Base-by-base conservation (phyloP, 202 grass and related monocot species). In the Elaeis oleifera region DNA sequence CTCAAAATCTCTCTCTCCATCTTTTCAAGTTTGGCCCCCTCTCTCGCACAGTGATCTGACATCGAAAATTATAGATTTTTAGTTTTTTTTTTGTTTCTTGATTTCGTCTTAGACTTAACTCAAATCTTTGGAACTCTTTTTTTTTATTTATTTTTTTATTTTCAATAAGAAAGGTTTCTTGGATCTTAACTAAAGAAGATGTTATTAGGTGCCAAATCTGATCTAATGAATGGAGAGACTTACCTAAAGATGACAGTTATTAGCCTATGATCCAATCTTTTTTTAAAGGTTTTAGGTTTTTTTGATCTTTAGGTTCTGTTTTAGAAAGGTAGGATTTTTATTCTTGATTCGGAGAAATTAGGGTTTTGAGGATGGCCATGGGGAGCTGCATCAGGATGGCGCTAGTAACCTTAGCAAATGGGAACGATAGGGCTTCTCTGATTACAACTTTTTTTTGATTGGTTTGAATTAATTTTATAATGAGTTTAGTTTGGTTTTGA, bases 301-400 rank as follows among this genome's bases (percentile, higher is more conserved):
- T 51, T 17, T 13, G 1, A 0, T 23, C 18, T 71, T 59, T 11
- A 1, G 32, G 7, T 36, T 9, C 6, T 9, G 6, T 58, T 56
- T 27, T 53, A 6, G 29, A 53, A 50, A 50, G 16, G 29, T 32
- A 32, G 29, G 29, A 32, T 32, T 4, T 6, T 32, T 32, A 18
- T 55, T 48, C 9, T 23, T 1, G 4, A 17, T 16, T 5, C 26
- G 16, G 23, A 0, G 5, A 49, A 21, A 21, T 53, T 54, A 39
- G 59, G 15, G 51, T 54, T 51, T 62, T 61, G 25, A 15, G 22
- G 50, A 44, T 44, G 58, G 19, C 28, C 16, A 61, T 6, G 25
- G 25, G 17, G 26, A 55, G 65, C 27, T n/a, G 51, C 13, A 28
- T 55, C 17, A 39, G 54, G 26, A 68, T 56, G 65, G 51, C 26